Conservation (phyloP, 176 grass and related monocot genomes). For the Oryza brachyantha region DNA sequence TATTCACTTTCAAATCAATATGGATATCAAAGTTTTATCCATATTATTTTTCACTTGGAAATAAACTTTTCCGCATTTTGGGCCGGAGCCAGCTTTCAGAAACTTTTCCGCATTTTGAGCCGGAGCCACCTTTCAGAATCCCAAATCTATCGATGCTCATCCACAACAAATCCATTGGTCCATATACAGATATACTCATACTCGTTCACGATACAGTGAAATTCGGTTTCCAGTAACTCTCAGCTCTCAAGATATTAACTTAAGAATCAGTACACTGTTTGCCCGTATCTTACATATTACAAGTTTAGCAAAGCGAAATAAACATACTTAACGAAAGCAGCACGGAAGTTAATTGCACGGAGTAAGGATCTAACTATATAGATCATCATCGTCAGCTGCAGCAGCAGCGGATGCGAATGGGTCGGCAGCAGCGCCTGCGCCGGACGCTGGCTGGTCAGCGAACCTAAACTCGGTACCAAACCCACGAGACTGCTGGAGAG, state of each 20-base stretch:
- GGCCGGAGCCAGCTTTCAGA: too few relatives aligned
- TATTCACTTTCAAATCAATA: too few relatives aligned
- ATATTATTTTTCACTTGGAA: too few relatives aligned
- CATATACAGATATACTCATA: too few relatives aligned
- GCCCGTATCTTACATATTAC: background rate
- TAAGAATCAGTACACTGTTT: background rate
- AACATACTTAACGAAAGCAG: background rate
- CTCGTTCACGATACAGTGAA: background rate
- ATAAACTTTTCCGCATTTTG: too few relatives aligned
- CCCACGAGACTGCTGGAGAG: conserved; percentile 79
- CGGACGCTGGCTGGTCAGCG: conserved; percentile 30
- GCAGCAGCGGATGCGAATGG: conserved; percentile 53
- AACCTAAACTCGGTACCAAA: conserved; percentile 89
- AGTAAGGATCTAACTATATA: conserved; percentile 53
- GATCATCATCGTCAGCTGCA: conserved; percentile 70
- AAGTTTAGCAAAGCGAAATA: background rate
- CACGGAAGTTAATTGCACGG: background rate
- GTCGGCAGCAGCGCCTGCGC: conserved; percentile 23
- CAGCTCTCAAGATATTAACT: conserved; percentile 22
- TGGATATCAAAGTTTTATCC: too few relatives aligned
- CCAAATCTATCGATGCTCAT: background rate
- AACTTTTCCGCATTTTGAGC: too few relatives aligned
- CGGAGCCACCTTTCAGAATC: too few relatives aligned
- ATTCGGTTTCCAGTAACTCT: background rate
- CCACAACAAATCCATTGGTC: background rate